These are phyloP conservation scores for Talaromyces atroroseus DNA, from an alignment of 2,329 filamentous ascomycete genomes.

Conservation along the genomic window DNA sequence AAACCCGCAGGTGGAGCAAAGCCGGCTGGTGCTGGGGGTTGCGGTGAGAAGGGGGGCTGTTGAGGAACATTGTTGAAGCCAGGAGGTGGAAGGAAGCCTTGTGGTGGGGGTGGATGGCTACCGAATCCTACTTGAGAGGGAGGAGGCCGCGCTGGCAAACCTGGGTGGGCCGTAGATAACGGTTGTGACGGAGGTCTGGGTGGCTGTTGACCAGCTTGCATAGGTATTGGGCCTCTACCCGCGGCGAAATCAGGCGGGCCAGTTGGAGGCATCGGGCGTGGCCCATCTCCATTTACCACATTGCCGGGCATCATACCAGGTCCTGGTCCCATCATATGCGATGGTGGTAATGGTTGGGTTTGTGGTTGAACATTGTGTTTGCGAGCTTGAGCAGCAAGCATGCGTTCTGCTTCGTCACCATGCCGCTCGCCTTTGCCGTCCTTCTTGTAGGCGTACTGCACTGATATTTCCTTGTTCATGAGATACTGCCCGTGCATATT, in stretches of 20 bases:
- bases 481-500: constrained; percentile 96
- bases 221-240: constrained; percentile 38
- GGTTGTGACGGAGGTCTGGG: constrained; percentile 51
- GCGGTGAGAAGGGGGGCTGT: constrained; percentile 25
- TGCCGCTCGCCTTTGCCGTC: constrained; percentile 96
- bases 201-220: constrained; percentile 38
- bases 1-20: constrained; percentile 49
- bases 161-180: constrained; percentile 44
- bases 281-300: constrained; percentile 39
- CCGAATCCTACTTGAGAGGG: constrained; percentile 63
- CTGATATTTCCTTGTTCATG: constrained; percentile 92
- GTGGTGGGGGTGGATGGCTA: constrained; percentile 41
- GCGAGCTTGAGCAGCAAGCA: constrained; percentile 85
- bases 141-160: constrained; percentile 63
- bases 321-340: constrained; percentile 57
- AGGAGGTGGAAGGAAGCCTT: constrained; percentile 33
- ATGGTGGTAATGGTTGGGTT: constrained; percentile 68
- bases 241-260: constrained; percentile 29
- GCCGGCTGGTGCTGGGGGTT: constrained; percentile 45
- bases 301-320: constrained; percentile 39
- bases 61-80: constrained; percentile 32
- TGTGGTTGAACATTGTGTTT: constrained; percentile 88
- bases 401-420: constrained; percentile 87
- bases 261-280: constrained; percentile 28
- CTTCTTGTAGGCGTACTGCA: constrained; percentile 99